Base-by-base conservation (phyloP, 768 basidiomycete species). In the Crassisporium funariophilum region DNA sequence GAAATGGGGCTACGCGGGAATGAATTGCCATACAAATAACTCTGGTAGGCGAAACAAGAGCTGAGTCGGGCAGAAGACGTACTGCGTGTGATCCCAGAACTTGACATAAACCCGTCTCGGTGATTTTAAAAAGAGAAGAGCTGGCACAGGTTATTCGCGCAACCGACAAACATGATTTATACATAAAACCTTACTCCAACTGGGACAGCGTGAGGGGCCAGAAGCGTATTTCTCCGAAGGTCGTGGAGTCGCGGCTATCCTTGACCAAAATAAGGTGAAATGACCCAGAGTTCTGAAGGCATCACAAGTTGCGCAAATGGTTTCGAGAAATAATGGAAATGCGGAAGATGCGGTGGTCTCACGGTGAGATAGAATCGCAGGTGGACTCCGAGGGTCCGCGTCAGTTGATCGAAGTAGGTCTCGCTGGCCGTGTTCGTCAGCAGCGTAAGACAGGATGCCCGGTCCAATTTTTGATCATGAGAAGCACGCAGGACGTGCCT, bases 351-450 rank as follows among this genome's bases (percentile, higher is more conserved):
- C 49, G 49, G 49, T 37, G 38, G 22, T 44, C 31, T 27, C 43
- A 37, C 21, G 22, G 19, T 8, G 13, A 19, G 33, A 16, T 16
- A 27, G 37, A 33, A 29, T 36, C 36, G 42, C 13, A 24, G 13
- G 24, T 38, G 24, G 23, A 22, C 15, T 50, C 49, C 49, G 43
- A 44, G 37, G 44, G 37, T 44, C 49, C 49, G 49, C 43, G 49
- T 38, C 49, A 21, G 49, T 20, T 20, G 12, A 29, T n/a, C 24
- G 15, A n/a, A 20, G 25, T 17, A 34, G 35, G 25, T 33, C 27
- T 35, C 13, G 22, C n/a, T n/a, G n/a, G n/a, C n/a, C n/a, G n/a
- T n/a, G n/a, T n/a, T n/a, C n/a, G n/a, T 15, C 31, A 33, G 31
- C 3, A 33, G 31, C 31, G 31, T 12, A 33, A 33, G 31, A 33